phyloP scores from a whole-genome alignment of 1,139 yeast genomes.

The Zygoascus sp. region DNA sequence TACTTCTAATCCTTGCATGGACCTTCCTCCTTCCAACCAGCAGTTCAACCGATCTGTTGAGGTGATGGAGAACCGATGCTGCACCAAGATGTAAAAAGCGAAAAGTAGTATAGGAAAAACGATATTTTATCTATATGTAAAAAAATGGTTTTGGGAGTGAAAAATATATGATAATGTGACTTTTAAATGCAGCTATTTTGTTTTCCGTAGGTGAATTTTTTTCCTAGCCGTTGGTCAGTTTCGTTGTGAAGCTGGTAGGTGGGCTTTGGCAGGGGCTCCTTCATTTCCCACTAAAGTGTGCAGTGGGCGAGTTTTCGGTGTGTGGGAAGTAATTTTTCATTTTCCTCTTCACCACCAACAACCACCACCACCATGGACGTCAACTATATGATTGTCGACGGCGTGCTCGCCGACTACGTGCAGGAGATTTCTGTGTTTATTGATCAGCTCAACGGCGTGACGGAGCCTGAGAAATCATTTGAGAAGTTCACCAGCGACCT shows the following conservation, averaged over 20 bases:
- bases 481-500: constrained; percentile 27
- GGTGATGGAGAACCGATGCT: constrained; percentile 35
- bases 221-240: too few relatives aligned
- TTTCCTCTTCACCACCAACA: constrained; percentile 9
- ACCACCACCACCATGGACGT: constrained; percentile 13
- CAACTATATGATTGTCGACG: constrained; percentile 35
- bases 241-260: too few relatives aligned
- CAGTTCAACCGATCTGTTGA: constrained; percentile 65
- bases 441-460: constrained; percentile 34
- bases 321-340: too few relatives aligned
- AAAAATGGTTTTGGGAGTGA: neutral
- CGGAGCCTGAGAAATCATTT: constrained; percentile 23
- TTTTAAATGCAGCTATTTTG: neutral
- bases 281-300: too few relatives aligned
- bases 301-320: too few relatives aligned
- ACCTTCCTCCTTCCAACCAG: constrained; percentile 71
- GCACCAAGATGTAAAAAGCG: constrained; percentile 20
- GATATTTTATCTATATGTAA: too few relatives aligned
- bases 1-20: constrained; percentile 77
- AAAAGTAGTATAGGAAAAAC: too few relatives aligned
- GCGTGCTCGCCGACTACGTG: constrained; percentile 37
- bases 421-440: constrained; percentile 38
- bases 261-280: too few relatives aligned
- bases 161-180: neutral
- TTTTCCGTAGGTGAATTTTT: too few relatives aligned